Evolutionary conservation across 176 grass and related monocot species (phyloP).

Genomic region (Aegilops longissima): DNA sequence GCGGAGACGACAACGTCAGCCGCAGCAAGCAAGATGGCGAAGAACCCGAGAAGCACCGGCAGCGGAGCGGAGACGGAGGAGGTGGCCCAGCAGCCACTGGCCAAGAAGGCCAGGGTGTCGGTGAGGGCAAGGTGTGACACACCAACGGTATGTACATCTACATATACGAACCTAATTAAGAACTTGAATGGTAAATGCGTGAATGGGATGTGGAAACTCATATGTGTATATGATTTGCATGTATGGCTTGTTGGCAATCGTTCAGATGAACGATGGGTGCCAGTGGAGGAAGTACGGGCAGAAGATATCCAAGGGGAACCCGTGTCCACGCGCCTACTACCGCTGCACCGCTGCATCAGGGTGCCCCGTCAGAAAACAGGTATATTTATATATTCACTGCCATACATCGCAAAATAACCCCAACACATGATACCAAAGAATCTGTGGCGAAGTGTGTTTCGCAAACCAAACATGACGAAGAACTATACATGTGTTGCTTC

Average conservation of each 20-base stretch:
- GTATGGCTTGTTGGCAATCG: neutral
- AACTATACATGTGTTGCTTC: too few relatives aligned
- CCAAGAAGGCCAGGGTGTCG: slow-evolving; percentile 82
- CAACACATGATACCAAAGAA: too few relatives aligned
- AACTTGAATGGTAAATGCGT: too few relatives aligned
- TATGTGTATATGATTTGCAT: neutral
- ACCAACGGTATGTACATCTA: slow-evolving; percentile 45
- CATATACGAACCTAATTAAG: too few relatives aligned
- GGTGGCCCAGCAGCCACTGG: slow-evolving; percentile 33
- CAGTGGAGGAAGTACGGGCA: slow-evolving; percentile 98
- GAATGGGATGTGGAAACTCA: too few relatives aligned
- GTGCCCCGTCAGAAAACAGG: slow-evolving; percentile 89
- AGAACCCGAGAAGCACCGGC: slow-evolving; percentile 27
- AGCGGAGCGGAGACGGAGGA: slow-evolving; percentile 31
- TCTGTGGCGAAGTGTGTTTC: too few relatives aligned
- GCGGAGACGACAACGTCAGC: slow-evolving; percentile 25
- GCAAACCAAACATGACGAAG: too few relatives aligned
- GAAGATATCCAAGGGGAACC: slow-evolving; percentile 89
- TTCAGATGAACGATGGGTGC: slow-evolving; percentile 84
- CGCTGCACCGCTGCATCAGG: slow-evolving; percentile 71
- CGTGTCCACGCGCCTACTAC: slow-evolving; percentile 77
- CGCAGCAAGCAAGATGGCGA: slow-evolving; percentile 41
- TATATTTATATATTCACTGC: too few relatives aligned
- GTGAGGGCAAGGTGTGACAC: slow-evolving; percentile 74
- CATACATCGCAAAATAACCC: too few relatives aligned